These are phyloP conservation scores for Lanmaoa rubissima DNA, from an alignment of 768 basidiomycete species.

Conservation along the genomic window DNA sequence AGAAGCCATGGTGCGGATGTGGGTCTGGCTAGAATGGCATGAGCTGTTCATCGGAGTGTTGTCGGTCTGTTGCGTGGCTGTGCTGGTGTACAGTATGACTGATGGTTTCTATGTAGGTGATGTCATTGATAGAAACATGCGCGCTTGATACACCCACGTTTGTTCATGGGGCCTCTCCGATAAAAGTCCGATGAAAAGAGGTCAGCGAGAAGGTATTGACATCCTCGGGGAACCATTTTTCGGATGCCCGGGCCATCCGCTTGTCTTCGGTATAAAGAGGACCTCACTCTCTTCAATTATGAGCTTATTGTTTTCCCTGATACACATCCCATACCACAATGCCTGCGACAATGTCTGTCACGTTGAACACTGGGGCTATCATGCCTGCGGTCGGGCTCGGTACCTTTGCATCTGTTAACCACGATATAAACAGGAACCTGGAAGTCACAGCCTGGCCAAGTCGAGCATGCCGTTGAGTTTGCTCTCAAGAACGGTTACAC, in stretches of 20 bases:
- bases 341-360: constrained; percentile 49
- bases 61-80: constrained; percentile 1
- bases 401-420: constrained; percentile 11
- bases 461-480: constrained; percentile 66
- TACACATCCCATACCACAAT: constrained; percentile 16
- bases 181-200: constrained; percentile 1
- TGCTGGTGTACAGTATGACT: neutral
- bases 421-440: constrained; percentile 53
- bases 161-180: neutral
- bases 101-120: neutral
- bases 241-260: neutral
- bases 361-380: constrained; percentile 70
- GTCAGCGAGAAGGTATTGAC: neutral
- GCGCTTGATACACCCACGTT: too few species aligned
- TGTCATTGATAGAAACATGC: neutral
- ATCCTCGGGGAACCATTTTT: neutral
- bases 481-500: constrained; percentile 73
- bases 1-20: constrained; percentile 48
- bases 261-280: neutral
- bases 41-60: neutral
- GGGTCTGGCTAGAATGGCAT: constrained; percentile 39
- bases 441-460: constrained; percentile 66
- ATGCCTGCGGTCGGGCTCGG: constrained; percentile 76
- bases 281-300: neutral
- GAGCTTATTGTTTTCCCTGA: neutral